Conservation (phyloP, 108 stramenopile genomes). For the Nitzschia putrida region DNA sequence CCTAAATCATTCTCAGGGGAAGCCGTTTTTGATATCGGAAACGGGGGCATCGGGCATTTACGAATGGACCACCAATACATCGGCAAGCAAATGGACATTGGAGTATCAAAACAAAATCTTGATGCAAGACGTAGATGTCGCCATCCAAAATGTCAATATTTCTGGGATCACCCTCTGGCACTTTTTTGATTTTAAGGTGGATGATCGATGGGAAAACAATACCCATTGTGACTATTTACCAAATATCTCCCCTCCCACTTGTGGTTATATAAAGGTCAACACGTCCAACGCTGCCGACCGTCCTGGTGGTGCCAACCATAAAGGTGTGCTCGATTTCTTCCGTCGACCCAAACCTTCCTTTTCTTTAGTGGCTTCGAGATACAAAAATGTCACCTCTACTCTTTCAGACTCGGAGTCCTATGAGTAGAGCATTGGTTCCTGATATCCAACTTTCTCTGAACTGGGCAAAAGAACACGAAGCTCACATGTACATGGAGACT, state of each 20-base stretch:
- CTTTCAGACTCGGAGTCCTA: too few species aligned
- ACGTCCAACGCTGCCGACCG: constrained; percentile 1
- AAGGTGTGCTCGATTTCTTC: constrained; percentile 48
- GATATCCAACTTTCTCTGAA: too few species aligned
- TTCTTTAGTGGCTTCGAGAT: constrained; percentile 35
- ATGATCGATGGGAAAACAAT: constrained; percentile 34
- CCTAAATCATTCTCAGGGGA: constrained; percentile 9
- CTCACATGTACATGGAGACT: not conserved
- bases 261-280: constrained; percentile 39
- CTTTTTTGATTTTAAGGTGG: constrained; percentile 50
- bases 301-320: constrained; percentile 52
- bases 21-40: constrained; percentile 48
- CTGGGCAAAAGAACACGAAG: not conserved
- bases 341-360: constrained; percentile 37
- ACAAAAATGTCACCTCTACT: constrained; percentile 15
- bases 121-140: constrained; percentile 29
- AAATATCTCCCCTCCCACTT: constrained; percentile 29
- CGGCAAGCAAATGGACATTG: constrained; percentile 29
- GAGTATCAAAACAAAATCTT: constrained; percentile 38
- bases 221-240: constrained; percentile 47
- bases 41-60: constrained; percentile 49
- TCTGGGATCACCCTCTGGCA: constrained; percentile 48
- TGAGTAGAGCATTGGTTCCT: too few species aligned
- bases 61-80: constrained; percentile 48
- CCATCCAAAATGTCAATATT: constrained; percentile 32